Base-by-base conservation (phyloP, 2,329 filamentous ascomycete species). In the Bipolaris victoriae region DNA sequence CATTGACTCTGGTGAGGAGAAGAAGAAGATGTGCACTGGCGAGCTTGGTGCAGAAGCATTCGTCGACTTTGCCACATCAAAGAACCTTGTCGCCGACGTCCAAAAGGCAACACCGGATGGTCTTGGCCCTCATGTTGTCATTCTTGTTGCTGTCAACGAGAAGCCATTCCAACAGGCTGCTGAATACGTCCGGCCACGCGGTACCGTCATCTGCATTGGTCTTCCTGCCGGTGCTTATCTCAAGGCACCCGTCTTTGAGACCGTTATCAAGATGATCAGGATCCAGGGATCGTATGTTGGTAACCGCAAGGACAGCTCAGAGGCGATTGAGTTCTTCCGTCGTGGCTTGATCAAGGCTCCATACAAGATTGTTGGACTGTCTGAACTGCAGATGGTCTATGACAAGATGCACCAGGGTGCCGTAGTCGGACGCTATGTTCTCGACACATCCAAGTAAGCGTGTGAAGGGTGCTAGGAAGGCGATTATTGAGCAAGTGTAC, bases 101-200 rank as follows among this genome's bases (percentile, higher is more conserved):
- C 91, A 92, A 81, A 87, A 86, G 45, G 88, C 88, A 26, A 96
- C 91, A 1, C 79, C 86, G 26, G 92, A 94, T 68, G 91, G 91
- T 18, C 84, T 91, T 15, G 94, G 94, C 50, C 92, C 93, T 5
- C 90, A 96, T 70, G 93, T 92, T 37, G 92, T 94, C 60, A 83
- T 97, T 65, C 83, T 97, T 43, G 86, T 97, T 59, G 93, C 94
- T 60, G 92, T 91, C 50, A 86, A 83, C 68, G 93, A 97, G 84
- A 91, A 89, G 82, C 94, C 94, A 52, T 97, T 97, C 88, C 92
- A 97, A 81, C 93, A 97, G 81, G 94, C 94, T 40, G 88, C 91
- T 46, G 88, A 84, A 78, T 97, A 97, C 79, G 89, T 97, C 61
- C 90, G 94, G 58, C 85, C 91, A 54, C 87, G 88, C 59, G 94